Percentiles rank a stretch among this genome's conserved stretches.
Conservation (phyloP, 306 rosid species). For the Sechiopsis laciniata region DNA sequence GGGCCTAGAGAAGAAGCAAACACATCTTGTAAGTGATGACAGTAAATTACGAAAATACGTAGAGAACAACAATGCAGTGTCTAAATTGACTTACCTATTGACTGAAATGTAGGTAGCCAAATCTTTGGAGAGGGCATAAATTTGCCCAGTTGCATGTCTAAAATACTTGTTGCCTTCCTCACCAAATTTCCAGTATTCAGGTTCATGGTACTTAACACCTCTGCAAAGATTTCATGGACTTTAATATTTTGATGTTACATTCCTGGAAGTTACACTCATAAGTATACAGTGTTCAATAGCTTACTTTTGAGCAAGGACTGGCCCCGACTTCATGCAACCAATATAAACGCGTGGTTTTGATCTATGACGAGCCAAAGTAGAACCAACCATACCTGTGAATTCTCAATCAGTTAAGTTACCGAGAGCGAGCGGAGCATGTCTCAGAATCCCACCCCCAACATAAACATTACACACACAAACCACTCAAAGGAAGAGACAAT, state of each 20-base stretch:
- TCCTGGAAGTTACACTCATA: neutral
- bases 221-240: slow-evolving; percentile 26
- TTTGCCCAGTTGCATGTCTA: slow-evolving; percentile 58
- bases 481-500: neutral
- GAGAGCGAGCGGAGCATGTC: neutral
- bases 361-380: slow-evolving; percentile 51
- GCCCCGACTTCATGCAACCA: slow-evolving; percentile 67
- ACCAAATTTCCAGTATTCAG: slow-evolving; percentile 62
- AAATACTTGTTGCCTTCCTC: slow-evolving; percentile 59
- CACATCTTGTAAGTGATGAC: neutral
- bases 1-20: slow-evolving; percentile 28
- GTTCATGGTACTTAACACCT: slow-evolving; percentile 49
- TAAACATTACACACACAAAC: neutral
- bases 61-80: neutral
- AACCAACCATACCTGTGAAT: slow-evolving; percentile 50
- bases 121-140: slow-evolving; percentile 52
- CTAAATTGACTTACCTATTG: slow-evolving; percentile 29
- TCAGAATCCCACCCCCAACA: neutral
- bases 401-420: slow-evolving; percentile 1
- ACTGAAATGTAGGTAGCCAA: slow-evolving; percentile 56
- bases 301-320: slow-evolving; percentile 53
- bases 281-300: slow-evolving; percentile 16
- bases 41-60: neutral
- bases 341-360: slow-evolving; percentile 52
- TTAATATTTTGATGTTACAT: slow-evolving; percentile 1